Conservation (phyloP, 2,329 filamentous ascomycete species). For the Epichloe sibirici region DNA sequence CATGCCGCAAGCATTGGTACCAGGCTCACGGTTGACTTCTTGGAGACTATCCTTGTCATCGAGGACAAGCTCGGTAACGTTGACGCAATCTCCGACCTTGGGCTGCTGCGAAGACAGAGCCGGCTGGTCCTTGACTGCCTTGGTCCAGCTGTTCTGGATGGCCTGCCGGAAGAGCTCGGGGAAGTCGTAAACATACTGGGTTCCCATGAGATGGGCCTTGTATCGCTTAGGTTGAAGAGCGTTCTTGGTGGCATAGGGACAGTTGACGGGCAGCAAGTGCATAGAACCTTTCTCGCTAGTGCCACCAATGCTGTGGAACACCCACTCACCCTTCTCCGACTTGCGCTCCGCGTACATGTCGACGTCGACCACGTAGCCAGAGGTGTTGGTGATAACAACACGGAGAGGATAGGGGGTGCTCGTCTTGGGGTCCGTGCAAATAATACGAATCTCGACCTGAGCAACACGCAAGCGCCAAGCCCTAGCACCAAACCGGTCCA, state of each 20-base stretch:
- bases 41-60: constrained; percentile 87
- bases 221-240: constrained; percentile 98
- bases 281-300: constrained; percentile 91
- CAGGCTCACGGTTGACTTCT: constrained; percentile 88
- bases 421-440: constrained; percentile 82
- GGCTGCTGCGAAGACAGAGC: constrained; percentile 70
- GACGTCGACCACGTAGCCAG: constrained; percentile 92
- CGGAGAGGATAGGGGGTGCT: constrained; percentile 84
- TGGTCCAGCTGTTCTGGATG: constrained; percentile 87
- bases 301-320: constrained; percentile 95
- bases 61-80: constrained; percentile 86
- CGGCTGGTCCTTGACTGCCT: constrained; percentile 61
- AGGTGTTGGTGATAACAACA: constrained; percentile 96
- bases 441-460: constrained; percentile 94
- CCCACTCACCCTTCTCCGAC: constrained; percentile 95
- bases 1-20: constrained; percentile 95
- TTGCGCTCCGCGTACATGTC: constrained; percentile 97
- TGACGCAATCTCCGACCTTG: constrained; percentile 77
- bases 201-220: constrained; percentile 98
- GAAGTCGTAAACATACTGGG: constrained; percentile 99
- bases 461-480: constrained; percentile 95
- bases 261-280: constrained; percentile 82
- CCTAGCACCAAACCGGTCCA: constrained; percentile 89
- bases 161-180: constrained; percentile 97
- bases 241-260: constrained; percentile 95